Evolutionary conservation across 2,329 filamentous ascomycete species (phyloP).

Genomic region (Trichoderma koningii): DNA sequence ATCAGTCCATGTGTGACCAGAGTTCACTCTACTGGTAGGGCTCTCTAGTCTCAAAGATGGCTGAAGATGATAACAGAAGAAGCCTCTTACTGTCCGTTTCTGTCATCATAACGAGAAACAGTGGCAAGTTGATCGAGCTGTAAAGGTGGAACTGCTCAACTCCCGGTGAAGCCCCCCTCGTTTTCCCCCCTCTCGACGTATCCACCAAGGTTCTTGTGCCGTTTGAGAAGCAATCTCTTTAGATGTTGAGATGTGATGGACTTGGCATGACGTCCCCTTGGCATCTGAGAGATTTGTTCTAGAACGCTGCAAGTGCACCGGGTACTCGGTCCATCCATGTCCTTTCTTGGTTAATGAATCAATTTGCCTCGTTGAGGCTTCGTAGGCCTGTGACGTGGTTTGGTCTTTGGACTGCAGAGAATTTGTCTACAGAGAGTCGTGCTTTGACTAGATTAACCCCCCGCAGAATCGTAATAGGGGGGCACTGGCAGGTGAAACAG

Average conservation of each 20-base stretch:
- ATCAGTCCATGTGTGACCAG: too few species aligned
- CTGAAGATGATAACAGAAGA: background rate
- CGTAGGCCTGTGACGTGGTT: too few species aligned
- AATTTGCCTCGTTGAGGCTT: too few species aligned
- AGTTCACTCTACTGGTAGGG: too few species aligned
- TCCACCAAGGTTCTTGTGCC: slow-evolving; percentile 1
- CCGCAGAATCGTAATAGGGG: too few species aligned
- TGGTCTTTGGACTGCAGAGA: too few species aligned
- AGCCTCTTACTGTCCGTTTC: background rate
- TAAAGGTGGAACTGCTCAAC: background rate
- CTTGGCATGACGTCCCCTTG: background rate
- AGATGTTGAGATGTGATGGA: slow-evolving; percentile 14
- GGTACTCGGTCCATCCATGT: too few species aligned
- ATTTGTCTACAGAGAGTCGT: too few species aligned
- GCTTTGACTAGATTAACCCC: too few species aligned
- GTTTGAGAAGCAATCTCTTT: slow-evolving; percentile 9
- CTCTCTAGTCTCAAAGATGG: background rate
- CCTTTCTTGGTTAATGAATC: too few species aligned
- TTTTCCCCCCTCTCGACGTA: background rate
- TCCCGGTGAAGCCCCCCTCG: background rate
- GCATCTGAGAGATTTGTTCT: background rate
- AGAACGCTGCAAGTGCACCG: too few species aligned
- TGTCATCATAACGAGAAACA: background rate
- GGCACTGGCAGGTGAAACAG: too few species aligned
- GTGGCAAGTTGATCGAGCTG: background rate